These are phyloP conservation scores for Withania somnifera DNA, from an alignment of 305 asterid genomes.

Conservation along the genomic window DNA sequence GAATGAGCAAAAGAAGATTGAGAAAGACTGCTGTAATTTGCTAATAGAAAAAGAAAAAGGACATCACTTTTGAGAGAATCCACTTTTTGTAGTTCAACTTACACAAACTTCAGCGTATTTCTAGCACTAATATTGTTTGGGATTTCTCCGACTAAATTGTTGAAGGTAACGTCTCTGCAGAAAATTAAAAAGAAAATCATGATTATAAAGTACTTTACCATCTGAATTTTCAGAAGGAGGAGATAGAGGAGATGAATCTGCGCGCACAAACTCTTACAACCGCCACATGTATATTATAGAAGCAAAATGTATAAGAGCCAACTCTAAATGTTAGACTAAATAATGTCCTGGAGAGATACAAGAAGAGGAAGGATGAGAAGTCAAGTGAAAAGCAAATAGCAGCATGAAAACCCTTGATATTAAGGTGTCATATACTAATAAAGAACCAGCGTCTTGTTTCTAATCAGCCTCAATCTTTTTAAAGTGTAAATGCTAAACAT, in stretches of 20 bases:
- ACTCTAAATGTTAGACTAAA: not conserved
- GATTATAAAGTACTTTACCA: not conserved
- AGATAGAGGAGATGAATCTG: not conserved
- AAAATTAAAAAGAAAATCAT: slow-evolving; percentile 5
- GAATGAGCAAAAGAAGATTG: not conserved
- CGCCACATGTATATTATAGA: not conserved
- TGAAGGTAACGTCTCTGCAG: slow-evolving; percentile 85
- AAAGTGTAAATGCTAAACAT: not conserved
- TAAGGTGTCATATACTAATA: not conserved
- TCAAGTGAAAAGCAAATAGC: not conserved
- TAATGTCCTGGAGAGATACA: not conserved
- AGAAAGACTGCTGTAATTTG: not conserved
- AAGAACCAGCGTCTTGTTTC: not conserved
- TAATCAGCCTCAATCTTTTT: not conserved
- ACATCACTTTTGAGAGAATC: not conserved
- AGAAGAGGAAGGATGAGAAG: not conserved
- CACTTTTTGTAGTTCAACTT: slow-evolving; percentile 20
- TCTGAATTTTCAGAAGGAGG: not conserved
- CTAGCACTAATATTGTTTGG: slow-evolving; percentile 45
- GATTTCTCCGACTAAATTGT: slow-evolving; percentile 53
- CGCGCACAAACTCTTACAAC: not conserved
- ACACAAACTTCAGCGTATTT: slow-evolving; percentile 53
- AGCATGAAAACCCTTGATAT: not conserved
- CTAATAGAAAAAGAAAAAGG: not conserved
- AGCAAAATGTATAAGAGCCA: not conserved